These are phyloP conservation scores for Podochytrium sp. DNA, from an alignment of 192 early-diverging fungal species.

Conservation along the genomic window DNA sequence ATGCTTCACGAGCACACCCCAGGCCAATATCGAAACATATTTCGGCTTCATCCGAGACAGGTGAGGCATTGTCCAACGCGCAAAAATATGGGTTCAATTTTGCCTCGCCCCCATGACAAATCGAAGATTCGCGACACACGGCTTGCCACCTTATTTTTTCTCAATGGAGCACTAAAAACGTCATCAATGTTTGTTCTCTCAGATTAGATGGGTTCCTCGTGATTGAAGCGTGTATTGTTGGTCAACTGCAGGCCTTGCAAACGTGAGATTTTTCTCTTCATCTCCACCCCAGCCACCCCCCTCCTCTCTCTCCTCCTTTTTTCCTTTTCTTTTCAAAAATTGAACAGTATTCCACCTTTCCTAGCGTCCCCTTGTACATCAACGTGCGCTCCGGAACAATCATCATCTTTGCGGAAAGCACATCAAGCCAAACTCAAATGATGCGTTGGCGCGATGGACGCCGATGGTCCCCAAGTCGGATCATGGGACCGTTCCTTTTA, in stretches of 20 bases:
- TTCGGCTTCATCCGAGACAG: background rate
- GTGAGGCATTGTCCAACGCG: background rate
- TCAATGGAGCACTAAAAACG: background rate
- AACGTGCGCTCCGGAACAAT: constrained; percentile 3
- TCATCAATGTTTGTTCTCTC: background rate
- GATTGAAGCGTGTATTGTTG: constrained; percentile 12
- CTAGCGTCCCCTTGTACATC: background rate
- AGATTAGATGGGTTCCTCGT: background rate
- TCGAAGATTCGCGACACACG: too few relatives aligned
- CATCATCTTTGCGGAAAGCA: background rate
- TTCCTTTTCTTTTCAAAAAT: too few relatives aligned
- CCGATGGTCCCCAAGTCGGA: background rate
- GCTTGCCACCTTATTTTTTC: too few relatives aligned
- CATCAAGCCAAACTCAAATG: background rate
- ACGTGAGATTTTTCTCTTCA: too few relatives aligned
- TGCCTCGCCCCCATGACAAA: too few relatives aligned
- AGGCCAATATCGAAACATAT: background rate
- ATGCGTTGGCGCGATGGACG: background rate
- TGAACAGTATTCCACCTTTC: too few relatives aligned
- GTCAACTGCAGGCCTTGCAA: background rate
- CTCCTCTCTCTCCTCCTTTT: too few relatives aligned
- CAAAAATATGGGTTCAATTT: too few relatives aligned
- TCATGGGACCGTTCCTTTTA: too few relatives aligned
- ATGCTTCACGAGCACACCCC: background rate
- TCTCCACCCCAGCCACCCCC: too few relatives aligned